A percentile compares a stretch with the other conserved stretches of the same genome.
Evolutionary conservation across 176 grass and related monocot genomes (phyloP).

Genomic region (Melocanna baccifera): DNA sequence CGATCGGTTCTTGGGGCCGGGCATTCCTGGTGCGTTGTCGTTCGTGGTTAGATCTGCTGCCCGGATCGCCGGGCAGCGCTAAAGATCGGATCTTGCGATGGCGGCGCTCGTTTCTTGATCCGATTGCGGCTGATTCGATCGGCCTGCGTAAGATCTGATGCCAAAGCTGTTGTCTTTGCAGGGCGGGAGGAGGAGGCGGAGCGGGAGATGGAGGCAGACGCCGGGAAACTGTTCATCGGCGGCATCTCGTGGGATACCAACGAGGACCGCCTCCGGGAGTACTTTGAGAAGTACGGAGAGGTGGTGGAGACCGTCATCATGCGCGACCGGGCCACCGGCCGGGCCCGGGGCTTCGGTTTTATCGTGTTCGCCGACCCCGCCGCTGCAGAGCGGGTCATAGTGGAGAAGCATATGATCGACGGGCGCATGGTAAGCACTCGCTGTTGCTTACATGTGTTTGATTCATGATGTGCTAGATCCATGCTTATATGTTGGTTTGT

Average conservation of each 20-base stretch:
- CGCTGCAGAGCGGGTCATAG: conserved; percentile 61
- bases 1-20: conserved; percentile 38
- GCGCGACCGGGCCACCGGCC: conserved; percentile 71
- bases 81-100: conserved; percentile 21
- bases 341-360: conserved; percentile 83
- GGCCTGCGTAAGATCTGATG: conserved; percentile 41
- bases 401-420: conserved; percentile 91
- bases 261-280: conserved; percentile 76
- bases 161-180: conserved; percentile 39
- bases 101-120: conserved; percentile 26
- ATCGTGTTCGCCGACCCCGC: conserved; percentile 73
- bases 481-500: background rate
- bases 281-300: conserved; percentile 81
- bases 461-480: conserved; percentile 37
- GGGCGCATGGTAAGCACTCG: conserved; percentile 66
- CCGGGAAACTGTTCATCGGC: conserved; percentile 83
- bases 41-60: conserved; percentile 40
- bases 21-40: conserved; percentile 32
- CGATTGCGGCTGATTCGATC: conserved; percentile 39
- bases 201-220: conserved; percentile 64
- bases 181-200: conserved; percentile 18
- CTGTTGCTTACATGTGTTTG: background rate
- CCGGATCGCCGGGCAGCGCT: background rate
- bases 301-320: conserved; percentile 91
- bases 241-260: conserved; percentile 99